Evolutionary conservation across 2,329 filamentous ascomycete species (phyloP).

Genomic region (Pseudogymnoascus sp.): DNA sequence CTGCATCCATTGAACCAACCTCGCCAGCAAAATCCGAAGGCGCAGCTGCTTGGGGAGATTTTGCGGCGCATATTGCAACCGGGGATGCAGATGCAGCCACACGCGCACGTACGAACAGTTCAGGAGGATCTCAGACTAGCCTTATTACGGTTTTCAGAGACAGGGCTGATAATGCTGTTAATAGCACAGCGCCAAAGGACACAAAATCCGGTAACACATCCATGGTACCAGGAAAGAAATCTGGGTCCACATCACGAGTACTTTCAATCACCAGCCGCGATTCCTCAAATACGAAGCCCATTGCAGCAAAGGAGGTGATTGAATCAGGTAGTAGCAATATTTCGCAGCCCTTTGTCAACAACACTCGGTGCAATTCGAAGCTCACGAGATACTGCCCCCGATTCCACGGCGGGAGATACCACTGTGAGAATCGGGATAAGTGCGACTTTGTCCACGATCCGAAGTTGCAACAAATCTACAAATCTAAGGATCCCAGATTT

Average conservation of each 20-base stretch:
- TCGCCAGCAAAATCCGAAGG: conserved; percentile 6
- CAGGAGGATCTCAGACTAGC: neutral
- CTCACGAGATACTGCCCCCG: neutral
- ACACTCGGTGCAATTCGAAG: neutral
- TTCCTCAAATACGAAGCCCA: neutral
- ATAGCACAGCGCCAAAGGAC: neutral
- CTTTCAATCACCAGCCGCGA: neutral
- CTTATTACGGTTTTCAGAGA: conserved; percentile 3
- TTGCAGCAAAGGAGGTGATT: neutral
- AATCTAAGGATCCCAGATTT: neutral
- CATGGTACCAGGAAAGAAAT: neutral
- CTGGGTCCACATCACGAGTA: neutral
- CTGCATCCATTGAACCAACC: conserved; percentile 30
- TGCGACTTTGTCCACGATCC: neutral
- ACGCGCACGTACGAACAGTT: neutral
- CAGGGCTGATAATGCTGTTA: neutral
- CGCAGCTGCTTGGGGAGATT: conserved; percentile 15
- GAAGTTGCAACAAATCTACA: neutral
- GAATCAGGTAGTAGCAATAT: neutral
- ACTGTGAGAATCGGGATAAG: neutral
- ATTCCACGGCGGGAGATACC: neutral
- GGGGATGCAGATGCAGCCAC: neutral
- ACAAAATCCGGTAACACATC: neutral
- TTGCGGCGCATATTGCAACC: neutral
- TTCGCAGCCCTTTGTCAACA: neutral